Evolutionary conservation across 1,284 basidiomycete species (phyloP).

Genomic region (Leccinum pachyderme): DNA sequence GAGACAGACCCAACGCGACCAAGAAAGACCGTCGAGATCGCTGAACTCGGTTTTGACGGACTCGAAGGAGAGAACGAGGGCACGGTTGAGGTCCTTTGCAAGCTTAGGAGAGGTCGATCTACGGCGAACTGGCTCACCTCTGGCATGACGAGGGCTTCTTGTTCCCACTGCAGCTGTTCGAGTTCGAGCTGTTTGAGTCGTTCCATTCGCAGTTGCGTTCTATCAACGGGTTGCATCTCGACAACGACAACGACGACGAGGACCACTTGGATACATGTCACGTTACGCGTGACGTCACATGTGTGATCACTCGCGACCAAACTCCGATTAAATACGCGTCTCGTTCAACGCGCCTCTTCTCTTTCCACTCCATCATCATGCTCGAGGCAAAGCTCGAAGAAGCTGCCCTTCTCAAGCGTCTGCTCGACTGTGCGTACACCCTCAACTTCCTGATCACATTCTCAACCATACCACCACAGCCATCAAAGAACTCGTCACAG

Average conservation of each 20-base stretch:
- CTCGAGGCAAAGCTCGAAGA: conserved; percentile 87
- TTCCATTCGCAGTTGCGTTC: conserved; percentile 32
- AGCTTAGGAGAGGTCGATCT: background rate
- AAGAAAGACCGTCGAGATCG: conserved; percentile 48
- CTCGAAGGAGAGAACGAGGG: conserved; percentile 39
- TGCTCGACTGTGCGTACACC: conserved; percentile 55
- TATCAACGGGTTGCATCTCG: conserved; percentile 19
- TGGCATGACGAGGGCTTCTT: conserved; percentile 48
- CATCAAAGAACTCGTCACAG: conserved; percentile 96
- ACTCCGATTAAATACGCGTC: conserved; percentile 36
- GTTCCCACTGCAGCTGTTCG: conserved; percentile 48
- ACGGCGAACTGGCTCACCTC: conserved; percentile 34
- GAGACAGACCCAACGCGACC: conserved; percentile 35
- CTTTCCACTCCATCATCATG: conserved; percentile 47
- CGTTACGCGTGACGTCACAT: conserved; percentile 30
- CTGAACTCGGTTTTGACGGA: conserved; percentile 48
- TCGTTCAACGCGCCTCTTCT: conserved; percentile 9
- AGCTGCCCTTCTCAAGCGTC: conserved; percentile 81
- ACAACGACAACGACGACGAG: background rate
- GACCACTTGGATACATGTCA: background rate
- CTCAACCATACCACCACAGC: conserved; percentile 69
- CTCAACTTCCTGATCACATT: too few species aligned
- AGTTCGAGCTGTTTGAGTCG: conserved; percentile 37
- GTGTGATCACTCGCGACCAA: conserved; percentile 32
- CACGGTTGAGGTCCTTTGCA: conserved; percentile 40